A percentile compares a stretch with the other conserved stretches of the same genome.
Evolutionary conservation across 2,329 filamentous ascomycete genomes (phyloP).

Genomic region (Amauroascus niger): DNA sequence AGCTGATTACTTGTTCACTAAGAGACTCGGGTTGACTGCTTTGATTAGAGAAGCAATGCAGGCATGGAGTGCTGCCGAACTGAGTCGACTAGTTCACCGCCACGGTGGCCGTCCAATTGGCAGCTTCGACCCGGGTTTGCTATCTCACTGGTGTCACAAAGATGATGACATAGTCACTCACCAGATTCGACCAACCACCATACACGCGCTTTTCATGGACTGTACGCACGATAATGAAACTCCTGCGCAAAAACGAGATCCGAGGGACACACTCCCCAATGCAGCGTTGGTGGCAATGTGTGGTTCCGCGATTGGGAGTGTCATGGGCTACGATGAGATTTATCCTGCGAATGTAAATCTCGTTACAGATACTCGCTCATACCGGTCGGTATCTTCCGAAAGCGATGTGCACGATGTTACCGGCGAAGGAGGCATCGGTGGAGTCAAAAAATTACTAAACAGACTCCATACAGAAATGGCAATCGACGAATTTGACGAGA

Average conservation of each 20-base stretch:
- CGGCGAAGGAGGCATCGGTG: slow-evolving; percentile 74
- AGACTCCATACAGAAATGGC: slow-evolving; percentile 94
- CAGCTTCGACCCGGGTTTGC: slow-evolving; percentile 90
- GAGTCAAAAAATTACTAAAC: slow-evolving; percentile 86
- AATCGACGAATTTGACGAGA: slow-evolving; percentile 86
- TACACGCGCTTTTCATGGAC: slow-evolving; percentile 96
- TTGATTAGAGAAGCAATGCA: slow-evolving; percentile 98
- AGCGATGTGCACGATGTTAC: slow-evolving; percentile 53
- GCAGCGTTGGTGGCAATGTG: slow-evolving; percentile 95
- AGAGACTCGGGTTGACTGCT: slow-evolving; percentile 79
- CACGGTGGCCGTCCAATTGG: slow-evolving; percentile 92
- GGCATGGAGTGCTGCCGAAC: slow-evolving; percentile 86
- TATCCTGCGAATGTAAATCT: slow-evolving; percentile 90
- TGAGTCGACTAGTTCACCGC: slow-evolving; percentile 84
- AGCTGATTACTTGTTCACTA: slow-evolving; percentile 93
- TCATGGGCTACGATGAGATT: slow-evolving; percentile 96
- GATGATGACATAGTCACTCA: slow-evolving; percentile 55
- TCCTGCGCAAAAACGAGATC: slow-evolving; percentile 88
- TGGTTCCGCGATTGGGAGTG: slow-evolving; percentile 83
- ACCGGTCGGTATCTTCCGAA: slow-evolving; percentile 65
- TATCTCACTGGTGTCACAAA: slow-evolving; percentile 51
- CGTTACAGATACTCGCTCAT: slow-evolving; percentile 76
- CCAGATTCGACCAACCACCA: slow-evolving; percentile 73
- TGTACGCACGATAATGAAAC: slow-evolving; percentile 98
- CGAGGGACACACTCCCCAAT: slow-evolving; percentile 85